Evolutionary conservation across 2,329 filamentous ascomycete species (phyloP).

Genomic region (Raffaelea ambrosiae): DNA sequence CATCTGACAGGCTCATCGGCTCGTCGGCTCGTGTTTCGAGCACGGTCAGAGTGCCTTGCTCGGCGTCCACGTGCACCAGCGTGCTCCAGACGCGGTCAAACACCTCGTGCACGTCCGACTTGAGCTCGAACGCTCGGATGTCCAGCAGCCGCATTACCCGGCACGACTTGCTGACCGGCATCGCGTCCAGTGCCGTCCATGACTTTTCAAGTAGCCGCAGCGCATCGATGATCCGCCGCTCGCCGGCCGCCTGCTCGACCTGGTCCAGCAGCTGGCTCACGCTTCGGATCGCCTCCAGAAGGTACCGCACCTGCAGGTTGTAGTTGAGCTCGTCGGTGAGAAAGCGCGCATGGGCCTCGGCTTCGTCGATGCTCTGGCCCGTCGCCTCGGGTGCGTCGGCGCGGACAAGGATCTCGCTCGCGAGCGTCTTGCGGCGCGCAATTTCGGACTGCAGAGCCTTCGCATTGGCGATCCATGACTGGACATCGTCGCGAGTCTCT

Average conservation of each 20-base stretch:
- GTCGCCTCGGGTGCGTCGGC: slow-evolving; percentile 55
- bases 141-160: slow-evolving; percentile 58
- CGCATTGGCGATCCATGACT: slow-evolving; percentile 78
- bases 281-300: slow-evolving; percentile 41
- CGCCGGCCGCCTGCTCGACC: slow-evolving; percentile 49
- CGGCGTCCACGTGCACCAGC: slow-evolving; percentile 54
- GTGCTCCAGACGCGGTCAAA: slow-evolving; percentile 64
- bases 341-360: slow-evolving; percentile 47
- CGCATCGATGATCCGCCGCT: slow-evolving; percentile 47
- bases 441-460: slow-evolving; percentile 82
- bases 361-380: slow-evolving; percentile 43
- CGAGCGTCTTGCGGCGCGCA: slow-evolving; percentile 66
- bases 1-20: slow-evolving; percentile 44
- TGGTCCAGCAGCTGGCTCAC: slow-evolving; percentile 54
- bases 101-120: slow-evolving; percentile 55
- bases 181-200: slow-evolving; percentile 46
- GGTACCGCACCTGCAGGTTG: slow-evolving; percentile 45
- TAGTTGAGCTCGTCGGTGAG: slow-evolving; percentile 50
- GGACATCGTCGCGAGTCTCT: slow-evolving; percentile 69
- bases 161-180: slow-evolving; percentile 54
- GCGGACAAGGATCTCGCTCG: slow-evolving; percentile 70
- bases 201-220: slow-evolving; percentile 48
- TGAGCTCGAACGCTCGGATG: slow-evolving; percentile 56
- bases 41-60: slow-evolving; percentile 47
- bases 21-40: slow-evolving; percentile 36